Conservation (phyloP, 1,284 basidiomycete genomes). For the Ganoderma lingzhi region DNA sequence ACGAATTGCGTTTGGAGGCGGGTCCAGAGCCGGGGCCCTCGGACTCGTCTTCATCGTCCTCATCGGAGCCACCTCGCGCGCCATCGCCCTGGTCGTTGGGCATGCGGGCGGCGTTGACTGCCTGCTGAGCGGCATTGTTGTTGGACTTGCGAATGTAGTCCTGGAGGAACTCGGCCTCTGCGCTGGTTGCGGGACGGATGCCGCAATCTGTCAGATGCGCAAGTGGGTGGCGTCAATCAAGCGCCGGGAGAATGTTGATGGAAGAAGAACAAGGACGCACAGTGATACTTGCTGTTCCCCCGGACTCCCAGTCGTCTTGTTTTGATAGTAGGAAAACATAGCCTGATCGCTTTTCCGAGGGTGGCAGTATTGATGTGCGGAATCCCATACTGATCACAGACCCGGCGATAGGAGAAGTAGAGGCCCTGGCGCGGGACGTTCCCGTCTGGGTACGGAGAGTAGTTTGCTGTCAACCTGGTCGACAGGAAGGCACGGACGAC, state of each 20-base stretch:
- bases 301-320: constrained; percentile 90
- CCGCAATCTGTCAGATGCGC: constrained; percentile 73
- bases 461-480: constrained; percentile 83
- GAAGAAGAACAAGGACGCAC: constrained; percentile 53
- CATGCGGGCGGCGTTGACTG: constrained; percentile 72
- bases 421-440: constrained; percentile 89
- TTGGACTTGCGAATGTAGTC: constrained; percentile 90
- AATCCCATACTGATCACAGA: constrained; percentile 90
- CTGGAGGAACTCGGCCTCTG: constrained; percentile 90
- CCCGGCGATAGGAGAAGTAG: constrained; percentile 90
- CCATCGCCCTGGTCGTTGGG: constrained; percentile 69
- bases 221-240: constrained; percentile 43
- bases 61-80: constrained; percentile 70
- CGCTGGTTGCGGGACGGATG: constrained; percentile 85
- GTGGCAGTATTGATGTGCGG: constrained; percentile 95
- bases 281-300: constrained; percentile 94
- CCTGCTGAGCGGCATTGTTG: constrained; percentile 78
- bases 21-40: constrained; percentile 71
- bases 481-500: constrained; percentile 5
- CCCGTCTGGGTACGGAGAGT: constrained; percentile 89
- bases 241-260: constrained; percentile 40
- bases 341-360: constrained; percentile 91
- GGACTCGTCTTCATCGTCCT: constrained; percentile 86
- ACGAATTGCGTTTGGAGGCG: constrained; percentile 76
- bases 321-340: constrained; percentile 94